These are phyloP conservation scores for Neurospora sp. DNA, from an alignment of 495 filamentous ascomycete genomes.

Conservation along the genomic window DNA sequence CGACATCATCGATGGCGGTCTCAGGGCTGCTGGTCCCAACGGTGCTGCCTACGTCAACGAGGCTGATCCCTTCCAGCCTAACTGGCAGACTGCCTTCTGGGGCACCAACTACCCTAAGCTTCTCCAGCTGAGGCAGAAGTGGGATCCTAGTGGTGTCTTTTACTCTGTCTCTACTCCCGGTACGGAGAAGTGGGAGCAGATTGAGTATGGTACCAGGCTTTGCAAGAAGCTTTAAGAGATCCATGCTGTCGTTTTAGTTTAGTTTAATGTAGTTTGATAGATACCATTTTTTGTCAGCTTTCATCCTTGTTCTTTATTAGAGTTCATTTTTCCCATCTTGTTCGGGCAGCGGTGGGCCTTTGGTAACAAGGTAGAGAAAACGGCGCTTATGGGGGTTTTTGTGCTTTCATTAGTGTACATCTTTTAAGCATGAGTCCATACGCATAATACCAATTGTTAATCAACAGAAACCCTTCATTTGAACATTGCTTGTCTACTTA, in stretches of 20 bases:
- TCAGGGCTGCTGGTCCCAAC: slow-evolving; percentile 33
- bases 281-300: not conserved
- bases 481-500: not conserved
- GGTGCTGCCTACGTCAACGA: slow-evolving; percentile 37
- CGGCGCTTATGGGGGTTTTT: not conserved
- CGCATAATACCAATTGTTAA: not conserved
- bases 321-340: not conserved
- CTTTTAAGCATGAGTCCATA: not conserved
- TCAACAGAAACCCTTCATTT: not conserved
- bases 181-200: slow-evolving; percentile 35
- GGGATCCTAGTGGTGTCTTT: slow-evolving; percentile 47
- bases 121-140: slow-evolving; percentile 41
- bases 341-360: not conserved
- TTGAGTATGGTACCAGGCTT: slow-evolving; percentile 32
- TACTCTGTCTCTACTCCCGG: slow-evolving; percentile 34
- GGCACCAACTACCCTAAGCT: slow-evolving; percentile 40
- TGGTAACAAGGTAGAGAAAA: not conserved
- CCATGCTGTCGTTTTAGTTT: not conserved
- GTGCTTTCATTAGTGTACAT: not conserved
- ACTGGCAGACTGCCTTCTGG: slow-evolving; percentile 49
- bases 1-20: slow-evolving; percentile 33
- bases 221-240: slow-evolving; percentile 23
- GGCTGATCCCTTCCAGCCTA: slow-evolving; percentile 43
- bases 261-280: not conserved
- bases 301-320: not conserved